These are phyloP conservation scores for Hymenoscyphus scutula DNA, from an alignment of 2,329 filamentous ascomycete species.

Conservation along the genomic window DNA sequence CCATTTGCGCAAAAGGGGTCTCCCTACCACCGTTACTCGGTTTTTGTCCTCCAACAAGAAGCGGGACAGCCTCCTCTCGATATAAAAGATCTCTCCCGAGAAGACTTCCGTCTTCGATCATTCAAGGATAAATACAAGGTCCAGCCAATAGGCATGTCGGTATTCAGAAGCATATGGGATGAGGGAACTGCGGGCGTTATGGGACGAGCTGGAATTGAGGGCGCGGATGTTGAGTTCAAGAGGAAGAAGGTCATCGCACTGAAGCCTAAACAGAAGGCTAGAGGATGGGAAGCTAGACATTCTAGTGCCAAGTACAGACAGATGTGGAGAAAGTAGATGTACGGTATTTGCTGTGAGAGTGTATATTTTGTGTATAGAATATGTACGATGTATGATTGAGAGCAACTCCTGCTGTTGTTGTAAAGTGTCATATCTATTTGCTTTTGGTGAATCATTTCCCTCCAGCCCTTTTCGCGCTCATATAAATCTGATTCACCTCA, in stretches of 20 bases:
- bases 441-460: neutral
- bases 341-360: slow-evolving; percentile 1
- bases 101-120: slow-evolving; percentile 72
- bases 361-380: slow-evolving; percentile 9
- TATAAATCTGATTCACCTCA: no score
- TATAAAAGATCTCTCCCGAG: slow-evolving; percentile 53
- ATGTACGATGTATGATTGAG: slow-evolving; percentile 6
- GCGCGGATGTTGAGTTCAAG: slow-evolving; percentile 81
- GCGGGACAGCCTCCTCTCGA: slow-evolving; percentile 56
- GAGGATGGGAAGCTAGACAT: slow-evolving; percentile 66
- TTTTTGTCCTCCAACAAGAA: slow-evolving; percentile 81
- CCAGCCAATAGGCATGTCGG: slow-evolving; percentile 73
- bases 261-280: slow-evolving; percentile 58
- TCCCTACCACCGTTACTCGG: slow-evolving; percentile 82
- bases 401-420: neutral
- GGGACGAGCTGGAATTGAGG: slow-evolving; percentile 70
- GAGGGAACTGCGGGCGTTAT: slow-evolving; percentile 85
- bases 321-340: slow-evolving; percentile 38
- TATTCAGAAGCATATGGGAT: slow-evolving; percentile 92
- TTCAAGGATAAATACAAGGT: slow-evolving; percentile 70
- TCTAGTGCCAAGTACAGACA: slow-evolving; percentile 63
- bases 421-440: neutral
- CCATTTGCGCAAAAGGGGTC: slow-evolving; percentile 86
- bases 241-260: slow-evolving; percentile 70
- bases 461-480: no score